These are phyloP conservation scores for Wolfiporia cocos DNA, from an alignment of 1,284 basidiomycete genomes.

Conservation along the genomic window DNA sequence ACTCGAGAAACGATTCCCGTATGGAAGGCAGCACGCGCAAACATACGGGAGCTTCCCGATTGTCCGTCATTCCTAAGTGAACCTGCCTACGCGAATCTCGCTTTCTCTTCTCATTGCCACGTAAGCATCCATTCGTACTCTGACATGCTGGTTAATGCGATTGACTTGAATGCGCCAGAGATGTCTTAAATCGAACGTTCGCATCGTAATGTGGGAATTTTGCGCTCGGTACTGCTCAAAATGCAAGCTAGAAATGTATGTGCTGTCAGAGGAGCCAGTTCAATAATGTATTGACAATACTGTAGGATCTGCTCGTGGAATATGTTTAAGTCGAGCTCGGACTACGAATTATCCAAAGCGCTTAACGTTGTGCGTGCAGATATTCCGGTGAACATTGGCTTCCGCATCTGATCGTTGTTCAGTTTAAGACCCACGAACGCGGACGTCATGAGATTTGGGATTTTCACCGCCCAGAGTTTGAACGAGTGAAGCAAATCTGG, in stretches of 20 bases:
- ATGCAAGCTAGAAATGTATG: constrained; percentile 5
- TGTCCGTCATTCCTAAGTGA: constrained; percentile 29
- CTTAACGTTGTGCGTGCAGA: background rate
- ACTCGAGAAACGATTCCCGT: constrained; percentile 30
- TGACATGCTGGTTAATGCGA: background rate
- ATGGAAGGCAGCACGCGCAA: constrained; percentile 30
- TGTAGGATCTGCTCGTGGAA: background rate
- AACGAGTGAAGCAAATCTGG: too few relatives aligned
- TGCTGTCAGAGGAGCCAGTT: background rate
- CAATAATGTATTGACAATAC: background rate
- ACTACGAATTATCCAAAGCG: background rate
- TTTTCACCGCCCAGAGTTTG: too few relatives aligned
- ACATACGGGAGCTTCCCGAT: constrained; percentile 19
- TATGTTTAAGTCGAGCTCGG: background rate
- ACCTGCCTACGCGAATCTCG: constrained; percentile 21
- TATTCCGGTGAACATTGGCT: background rate
- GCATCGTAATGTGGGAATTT: constrained; percentile 4
- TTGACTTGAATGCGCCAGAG: background rate
- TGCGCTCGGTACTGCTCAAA: constrained; percentile 1
- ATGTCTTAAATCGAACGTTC: constrained; percentile 1
- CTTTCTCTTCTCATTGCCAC: constrained; percentile 22
- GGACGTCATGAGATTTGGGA: too few relatives aligned
- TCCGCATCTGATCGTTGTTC: too few relatives aligned
- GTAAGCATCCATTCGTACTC: constrained; percentile 16
- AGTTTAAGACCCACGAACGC: too few relatives aligned